Base-by-base conservation (phyloP, 2,329 filamentous ascomycete species). In the Cladosporium austrohemisphaericum region DNA sequence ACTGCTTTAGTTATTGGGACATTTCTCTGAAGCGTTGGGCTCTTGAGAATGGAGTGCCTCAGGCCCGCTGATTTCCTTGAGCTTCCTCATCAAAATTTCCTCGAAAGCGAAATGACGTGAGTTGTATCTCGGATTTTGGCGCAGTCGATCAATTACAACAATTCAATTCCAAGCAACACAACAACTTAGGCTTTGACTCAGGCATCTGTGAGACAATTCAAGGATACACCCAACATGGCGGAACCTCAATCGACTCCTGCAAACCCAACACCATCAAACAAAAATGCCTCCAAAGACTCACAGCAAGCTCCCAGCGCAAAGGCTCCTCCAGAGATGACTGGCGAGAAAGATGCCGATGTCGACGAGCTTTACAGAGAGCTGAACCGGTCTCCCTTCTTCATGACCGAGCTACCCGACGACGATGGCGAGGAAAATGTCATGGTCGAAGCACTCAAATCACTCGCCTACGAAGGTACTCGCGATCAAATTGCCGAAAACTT, bases 401-500 rank as follows among this genome's bases (percentile, higher is more conserved):
- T 98, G 93, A 97, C 90, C 23, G 84, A 88, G 58, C 77, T 96
- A 26, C 88, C 80, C 51, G 77, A 80, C 52, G 76, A 76, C 46
- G 77, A 76, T 50, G 75, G 76, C 53, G 75, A 77, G 50, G 86
- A 94, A 56, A 95, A 95, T 63, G 76, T 85, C 54, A 83, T 87
- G 58, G 76, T 95, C 1, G 90, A 94, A 60, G 94, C 93, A 1
- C 77, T 98, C 52, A 86, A 88, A 65, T 92, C 93, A 0, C 75
- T 98, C 31, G 88, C 89, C 23, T 95, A 96, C 65, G 93, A 98
- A 72, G 94, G 93, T 16, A 91, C 90, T 7, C 83, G 88, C 41
- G 77, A 84, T 8, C 92, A 97, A 67, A 85, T 95, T 54, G 86
- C 84, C 16, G 72, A 79, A 36, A 88, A 88, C 56, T 96, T 96